Evolutionary conservation across 2,329 filamentous ascomycete genomes (phyloP).

Genomic region (Fusarium chlamydosporum): DNA sequence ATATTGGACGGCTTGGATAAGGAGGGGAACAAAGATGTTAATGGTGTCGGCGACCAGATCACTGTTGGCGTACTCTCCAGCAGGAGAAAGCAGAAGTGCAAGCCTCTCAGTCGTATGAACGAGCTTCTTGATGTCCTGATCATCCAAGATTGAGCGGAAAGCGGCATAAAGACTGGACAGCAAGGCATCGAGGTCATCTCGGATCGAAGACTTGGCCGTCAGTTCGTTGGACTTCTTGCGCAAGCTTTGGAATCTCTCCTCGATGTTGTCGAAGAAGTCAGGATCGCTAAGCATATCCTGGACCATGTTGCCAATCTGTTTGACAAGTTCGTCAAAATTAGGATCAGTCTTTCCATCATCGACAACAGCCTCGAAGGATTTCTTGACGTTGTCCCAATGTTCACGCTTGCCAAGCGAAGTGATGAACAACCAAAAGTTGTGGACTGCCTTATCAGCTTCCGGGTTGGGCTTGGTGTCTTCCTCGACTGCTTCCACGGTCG

Average conservation of each 20-base stretch:
- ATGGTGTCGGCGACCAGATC: conserved; percentile 82
- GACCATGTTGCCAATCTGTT: conserved; percentile 78
- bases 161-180: conserved; percentile 78
- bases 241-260: conserved; percentile 67
- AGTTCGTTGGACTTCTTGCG: conserved; percentile 72
- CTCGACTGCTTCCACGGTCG: conserved; percentile 75
- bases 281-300: conserved; percentile 89
- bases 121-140: conserved; percentile 79
- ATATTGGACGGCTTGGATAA: conserved; percentile 85
- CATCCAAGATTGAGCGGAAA: conserved; percentile 76
- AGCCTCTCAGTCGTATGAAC: conserved; percentile 76
- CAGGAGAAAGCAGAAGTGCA: conserved; percentile 76
- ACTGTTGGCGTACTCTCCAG: conserved; percentile 73
- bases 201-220: conserved; percentile 75
- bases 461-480: conserved; percentile 80
- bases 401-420: conserved; percentile 81
- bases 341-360: conserved; percentile 82
- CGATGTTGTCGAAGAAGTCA: conserved; percentile 83
- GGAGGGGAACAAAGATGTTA: conserved; percentile 83
- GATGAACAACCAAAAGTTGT: conserved; percentile 85
- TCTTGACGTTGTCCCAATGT: conserved; percentile 82
- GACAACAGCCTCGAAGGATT: conserved; percentile 77
- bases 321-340: conserved; percentile 83
- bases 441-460: conserved; percentile 80
- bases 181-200: conserved; percentile 79